These are phyloP conservation scores for Venturia effusa DNA, from an alignment of 2,329 filamentous ascomycete genomes.

Conservation along the genomic window DNA sequence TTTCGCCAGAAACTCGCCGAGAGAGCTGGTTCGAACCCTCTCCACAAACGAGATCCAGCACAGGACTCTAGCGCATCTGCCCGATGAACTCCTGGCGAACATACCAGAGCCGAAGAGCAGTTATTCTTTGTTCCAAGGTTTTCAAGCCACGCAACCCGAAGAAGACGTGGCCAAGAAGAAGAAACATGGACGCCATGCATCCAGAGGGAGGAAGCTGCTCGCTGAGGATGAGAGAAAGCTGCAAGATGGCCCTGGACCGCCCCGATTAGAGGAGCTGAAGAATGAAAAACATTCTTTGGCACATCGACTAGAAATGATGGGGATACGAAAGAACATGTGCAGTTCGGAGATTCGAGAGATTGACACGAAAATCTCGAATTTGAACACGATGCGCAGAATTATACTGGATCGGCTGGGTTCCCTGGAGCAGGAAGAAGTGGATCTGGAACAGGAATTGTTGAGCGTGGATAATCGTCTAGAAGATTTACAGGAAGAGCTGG, in stretches of 20 bases:
- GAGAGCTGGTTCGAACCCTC: conserved; percentile 83
- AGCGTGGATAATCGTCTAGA: conserved; percentile 53
- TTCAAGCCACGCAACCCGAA: conserved; percentile 80
- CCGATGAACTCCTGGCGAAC: conserved; percentile 80
- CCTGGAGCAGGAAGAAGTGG: conserved; percentile 80
- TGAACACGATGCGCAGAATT: conserved; percentile 86
- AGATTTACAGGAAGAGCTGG: conserved; percentile 49
- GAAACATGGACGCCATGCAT: conserved; percentile 54
- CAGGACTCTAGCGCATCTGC: conserved; percentile 74
- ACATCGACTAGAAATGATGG: conserved; percentile 82
- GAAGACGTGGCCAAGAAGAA: conserved; percentile 51
- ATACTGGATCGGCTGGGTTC: conserved; percentile 77
- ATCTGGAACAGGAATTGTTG: conserved; percentile 74
- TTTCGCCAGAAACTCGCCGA: conserved; percentile 82
- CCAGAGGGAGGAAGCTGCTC: conserved; percentile 66
- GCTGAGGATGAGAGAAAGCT: conserved; percentile 37
- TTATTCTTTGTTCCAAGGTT: conserved; percentile 94
- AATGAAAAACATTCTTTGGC: conserved; percentile 70
- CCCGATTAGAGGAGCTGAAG: conserved; percentile 57
- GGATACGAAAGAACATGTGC: conserved; percentile 93
- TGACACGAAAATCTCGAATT: conserved; percentile 89
- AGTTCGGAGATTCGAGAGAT: conserved; percentile 93
- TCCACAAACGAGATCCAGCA: conserved; percentile 90
- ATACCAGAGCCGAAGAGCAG: conserved; percentile 77
- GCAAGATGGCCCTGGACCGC: conserved; percentile 45